A percentile compares a stretch with the other conserved stretches of the same genome.
Evolutionary conservation across 169 alveolate species (phyloP).

Genomic region (Plasmodium vivax): DNA sequence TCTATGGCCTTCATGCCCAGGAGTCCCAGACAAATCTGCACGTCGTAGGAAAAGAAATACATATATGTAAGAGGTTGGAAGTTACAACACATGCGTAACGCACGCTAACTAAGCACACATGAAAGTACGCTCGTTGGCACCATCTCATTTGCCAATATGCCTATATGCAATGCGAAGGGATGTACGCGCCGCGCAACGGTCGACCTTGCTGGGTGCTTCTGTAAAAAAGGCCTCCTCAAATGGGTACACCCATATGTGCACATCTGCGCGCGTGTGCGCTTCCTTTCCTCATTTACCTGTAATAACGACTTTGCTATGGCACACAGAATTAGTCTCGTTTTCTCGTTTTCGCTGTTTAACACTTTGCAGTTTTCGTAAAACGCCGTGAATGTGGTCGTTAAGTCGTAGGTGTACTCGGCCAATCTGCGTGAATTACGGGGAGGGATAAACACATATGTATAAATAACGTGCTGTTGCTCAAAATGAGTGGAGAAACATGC

Average conservation of each 20-base stretch:
- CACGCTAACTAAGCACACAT: neutral
- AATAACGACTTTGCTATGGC: constrained; percentile 91
- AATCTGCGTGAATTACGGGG: constrained; percentile 84
- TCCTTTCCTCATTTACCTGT: constrained; percentile 83
- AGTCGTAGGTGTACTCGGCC: constrained; percentile 95
- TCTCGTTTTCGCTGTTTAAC: constrained; percentile 90
- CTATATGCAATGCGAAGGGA: neutral
- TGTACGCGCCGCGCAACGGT: neutral
- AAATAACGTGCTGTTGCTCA: neutral
- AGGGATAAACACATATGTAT: neutral
- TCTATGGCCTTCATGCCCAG: constrained; percentile 62
- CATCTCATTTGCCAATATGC: neutral
- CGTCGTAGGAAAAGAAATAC: neutral
- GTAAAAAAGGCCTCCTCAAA: neutral
- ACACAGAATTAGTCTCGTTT: constrained; percentile 92
- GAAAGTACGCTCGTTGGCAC: neutral
- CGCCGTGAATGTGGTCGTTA: constrained; percentile 93
- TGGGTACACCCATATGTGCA: constrained; percentile 5
- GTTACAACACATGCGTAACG: neutral
- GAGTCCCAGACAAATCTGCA: constrained; percentile 32
- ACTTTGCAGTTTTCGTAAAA: constrained; percentile 96
- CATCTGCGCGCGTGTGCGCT: constrained; percentile 74
- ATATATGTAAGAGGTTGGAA: neutral
- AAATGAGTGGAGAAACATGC: neutral
- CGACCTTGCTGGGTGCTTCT: neutral